phyloP scores from a whole-genome alignment of 1,284 basidiomycete species.

The Fomitopsis pinicola region DNA sequence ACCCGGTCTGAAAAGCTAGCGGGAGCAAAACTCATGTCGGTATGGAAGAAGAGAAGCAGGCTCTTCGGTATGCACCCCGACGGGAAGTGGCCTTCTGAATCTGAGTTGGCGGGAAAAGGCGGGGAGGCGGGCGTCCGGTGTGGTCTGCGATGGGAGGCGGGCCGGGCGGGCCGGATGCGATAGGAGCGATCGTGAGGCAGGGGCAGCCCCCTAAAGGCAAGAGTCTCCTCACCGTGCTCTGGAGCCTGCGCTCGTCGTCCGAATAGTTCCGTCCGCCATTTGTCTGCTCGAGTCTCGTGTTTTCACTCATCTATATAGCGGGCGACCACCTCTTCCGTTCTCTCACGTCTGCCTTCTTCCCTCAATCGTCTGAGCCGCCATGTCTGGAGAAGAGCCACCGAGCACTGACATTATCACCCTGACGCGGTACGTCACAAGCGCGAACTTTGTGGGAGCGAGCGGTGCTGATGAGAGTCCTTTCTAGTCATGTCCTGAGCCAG shows the following conservation, averaged over 20 bases:
- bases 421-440: conserved; percentile 58
- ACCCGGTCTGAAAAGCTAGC: too few relatives aligned
- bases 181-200: neutral
- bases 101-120: neutral
- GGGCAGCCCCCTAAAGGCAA: conserved; percentile 1
- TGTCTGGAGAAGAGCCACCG: conserved; percentile 65
- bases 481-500: conserved; percentile 81
- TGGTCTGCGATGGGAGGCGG: neutral
- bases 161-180: neutral
- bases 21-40: too few relatives aligned
- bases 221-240: conserved; percentile 1
- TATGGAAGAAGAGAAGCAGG: too few relatives aligned
- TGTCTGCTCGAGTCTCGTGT: neutral
- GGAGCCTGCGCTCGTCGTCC: conserved; percentile 4
- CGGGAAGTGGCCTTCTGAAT: neutral
- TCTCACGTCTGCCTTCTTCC: conserved; percentile 1
- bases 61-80: neutral
- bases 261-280: conserved; percentile 3
- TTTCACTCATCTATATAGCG: neutral
- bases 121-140: neutral
- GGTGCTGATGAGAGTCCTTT: conserved; percentile 3
- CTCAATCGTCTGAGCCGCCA: conserved; percentile 20
- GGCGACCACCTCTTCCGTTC: neutral
- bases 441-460: neutral
- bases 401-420: conserved; percentile 89